phyloP scores from a whole-genome alignment of 139 green algal genomes.

The Chlorella sorokiniana region DNA sequence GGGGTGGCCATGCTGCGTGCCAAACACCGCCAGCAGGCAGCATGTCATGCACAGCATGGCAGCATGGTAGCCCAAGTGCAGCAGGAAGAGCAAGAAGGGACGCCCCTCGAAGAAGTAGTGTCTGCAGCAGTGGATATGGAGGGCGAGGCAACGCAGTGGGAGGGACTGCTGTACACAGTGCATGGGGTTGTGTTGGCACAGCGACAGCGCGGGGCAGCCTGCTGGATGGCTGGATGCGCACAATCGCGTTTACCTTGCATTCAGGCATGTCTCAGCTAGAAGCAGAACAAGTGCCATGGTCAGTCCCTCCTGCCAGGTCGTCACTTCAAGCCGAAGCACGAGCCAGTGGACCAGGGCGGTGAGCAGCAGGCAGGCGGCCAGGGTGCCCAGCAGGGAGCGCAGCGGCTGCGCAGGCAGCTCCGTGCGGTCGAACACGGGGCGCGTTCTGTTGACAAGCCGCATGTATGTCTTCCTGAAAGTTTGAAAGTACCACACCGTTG shows the following conservation, averaged over 20 bases:
- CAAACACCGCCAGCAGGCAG: conserved; percentile 12
- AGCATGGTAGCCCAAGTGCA: conserved; percentile 18
- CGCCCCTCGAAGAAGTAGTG: conserved; percentile 26
- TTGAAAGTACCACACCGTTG: not conserved
- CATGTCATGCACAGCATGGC: not conserved
- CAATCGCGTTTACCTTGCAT: not conserved
- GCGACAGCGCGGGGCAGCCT: not conserved
- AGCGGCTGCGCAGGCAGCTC: not conserved
- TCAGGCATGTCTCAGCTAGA: not conserved
- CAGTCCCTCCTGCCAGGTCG: conserved; percentile 3
- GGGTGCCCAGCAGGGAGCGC: not conserved
- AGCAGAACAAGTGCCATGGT: not conserved
- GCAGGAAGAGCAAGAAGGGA: conserved; percentile 7
- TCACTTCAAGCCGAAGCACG: not conserved
- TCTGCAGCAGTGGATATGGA: not conserved
- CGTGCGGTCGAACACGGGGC: not conserved
- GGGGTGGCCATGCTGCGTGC: too few species aligned
- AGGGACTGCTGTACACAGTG: not conserved
- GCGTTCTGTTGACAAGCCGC: not conserved
- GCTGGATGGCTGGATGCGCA: not conserved
- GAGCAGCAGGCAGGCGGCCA: not conserved
- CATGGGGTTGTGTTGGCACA: not conserved
- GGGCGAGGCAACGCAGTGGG: too few species aligned
- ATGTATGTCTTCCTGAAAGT: not conserved
- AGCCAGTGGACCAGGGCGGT: not conserved